These are phyloP conservation scores for Penicillium egyptiacum DNA, from an alignment of 495 filamentous ascomycete species.

Conservation along the genomic window DNA sequence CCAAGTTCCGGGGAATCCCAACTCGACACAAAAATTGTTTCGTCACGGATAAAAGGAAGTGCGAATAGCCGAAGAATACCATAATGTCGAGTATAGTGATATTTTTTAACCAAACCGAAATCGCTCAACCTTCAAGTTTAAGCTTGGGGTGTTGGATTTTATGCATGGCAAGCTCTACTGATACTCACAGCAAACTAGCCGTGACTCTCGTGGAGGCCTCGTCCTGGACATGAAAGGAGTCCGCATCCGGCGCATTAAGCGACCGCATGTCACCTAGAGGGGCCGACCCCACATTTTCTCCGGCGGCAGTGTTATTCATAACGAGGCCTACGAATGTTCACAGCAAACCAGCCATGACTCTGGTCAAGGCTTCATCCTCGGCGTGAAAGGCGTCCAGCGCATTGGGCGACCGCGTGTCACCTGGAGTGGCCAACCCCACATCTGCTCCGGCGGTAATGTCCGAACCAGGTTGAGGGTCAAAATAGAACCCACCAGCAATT, in stretches of 20 bases:
- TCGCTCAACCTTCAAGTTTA: not conserved
- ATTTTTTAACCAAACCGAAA: not conserved
- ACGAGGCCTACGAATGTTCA: conserved; percentile 11
- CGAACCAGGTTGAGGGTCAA: conserved; percentile 25
- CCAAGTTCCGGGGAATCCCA: not conserved
- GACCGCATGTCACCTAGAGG: conserved; percentile 6
- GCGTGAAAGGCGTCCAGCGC: conserved; percentile 37
- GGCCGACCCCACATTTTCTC: conserved; percentile 17
- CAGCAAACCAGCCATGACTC: conserved; percentile 44
- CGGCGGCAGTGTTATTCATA: conserved; percentile 8
- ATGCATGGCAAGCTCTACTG: not conserved
- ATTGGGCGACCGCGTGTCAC: conserved; percentile 11
- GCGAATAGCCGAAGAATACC: not conserved
- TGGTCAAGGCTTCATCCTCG: conserved; percentile 44
- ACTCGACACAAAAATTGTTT: conserved; percentile 1
- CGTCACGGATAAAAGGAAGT: conserved; percentile 9
- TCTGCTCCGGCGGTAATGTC: conserved; percentile 15
- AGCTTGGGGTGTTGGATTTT: not conserved
- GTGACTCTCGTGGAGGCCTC: conserved; percentile 44
- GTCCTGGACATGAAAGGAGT: conserved; percentile 43
- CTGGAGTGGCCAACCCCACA: conserved; percentile 14
- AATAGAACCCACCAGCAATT: conserved; percentile 42
- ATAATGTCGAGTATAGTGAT: not conserved
- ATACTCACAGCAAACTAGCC: conserved; percentile 38
- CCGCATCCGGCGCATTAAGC: conserved; percentile 26